Evolutionary conservation across 805 yeast genomes (phyloP).

Genomic region (Wickerhamiella sorbophila): DNA sequence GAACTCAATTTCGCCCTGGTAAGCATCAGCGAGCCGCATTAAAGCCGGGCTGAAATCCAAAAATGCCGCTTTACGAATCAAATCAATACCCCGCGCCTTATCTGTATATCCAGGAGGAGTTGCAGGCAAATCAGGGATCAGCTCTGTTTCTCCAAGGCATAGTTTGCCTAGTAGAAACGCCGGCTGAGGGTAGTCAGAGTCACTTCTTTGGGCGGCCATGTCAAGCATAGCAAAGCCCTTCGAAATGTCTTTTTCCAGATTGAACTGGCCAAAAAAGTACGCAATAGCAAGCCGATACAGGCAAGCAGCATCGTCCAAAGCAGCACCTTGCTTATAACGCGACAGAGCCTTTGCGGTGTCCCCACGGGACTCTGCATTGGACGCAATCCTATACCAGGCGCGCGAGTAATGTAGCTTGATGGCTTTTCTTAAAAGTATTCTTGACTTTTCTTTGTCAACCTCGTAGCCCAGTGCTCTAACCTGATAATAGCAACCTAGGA

Average conservation of each 20-base stretch:
- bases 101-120: conserved; percentile 3
- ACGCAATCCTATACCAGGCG: conserved; percentile 27
- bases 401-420: conserved; percentile 23
- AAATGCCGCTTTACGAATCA: conserved; percentile 25
- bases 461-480: conserved; percentile 19
- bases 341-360: conserved; percentile 21
- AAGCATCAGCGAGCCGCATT: conserved; percentile 26
- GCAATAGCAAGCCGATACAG: conserved; percentile 27
- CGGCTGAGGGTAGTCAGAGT: conserved; percentile 28
- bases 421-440: conserved; percentile 21
- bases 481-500: conserved; percentile 20
- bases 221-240: conserved; percentile 18
- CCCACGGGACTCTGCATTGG: conserved; percentile 23
- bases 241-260: conserved; percentile 15
- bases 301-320: conserved; percentile 27
- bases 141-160: conserved; percentile 27
- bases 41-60: conserved; percentile 27
- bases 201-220: conserved; percentile 21
- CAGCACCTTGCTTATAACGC: conserved; percentile 26
- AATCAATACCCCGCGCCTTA: conserved; percentile 17
- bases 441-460: conserved; percentile 15
- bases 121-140: conserved; percentile 6
- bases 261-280: conserved; percentile 20
- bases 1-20: conserved; percentile 24
- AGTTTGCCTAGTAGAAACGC: conserved; percentile 27